Base-by-base conservation (phyloP, 371 early-diverging fungal species). In the Syncephalastrum monosporum region DNA sequence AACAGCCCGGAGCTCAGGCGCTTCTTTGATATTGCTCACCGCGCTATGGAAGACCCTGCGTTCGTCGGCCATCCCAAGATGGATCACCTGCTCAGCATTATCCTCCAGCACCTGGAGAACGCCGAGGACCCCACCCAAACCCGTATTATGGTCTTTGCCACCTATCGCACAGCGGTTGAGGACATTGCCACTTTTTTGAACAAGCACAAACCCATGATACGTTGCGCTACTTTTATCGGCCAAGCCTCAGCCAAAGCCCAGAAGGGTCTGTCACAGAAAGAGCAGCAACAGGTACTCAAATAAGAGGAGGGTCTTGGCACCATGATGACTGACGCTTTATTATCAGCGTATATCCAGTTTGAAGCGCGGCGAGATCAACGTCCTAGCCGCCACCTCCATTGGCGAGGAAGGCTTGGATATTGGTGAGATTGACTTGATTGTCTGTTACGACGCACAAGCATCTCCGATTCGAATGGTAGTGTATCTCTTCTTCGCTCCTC, bases 391-490 rank as follows among this genome's bases (percentile, higher is more conserved):
- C 3, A 96, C 98, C 0, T 91, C 87, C 17, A 95, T 97, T 53
- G 98, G 96, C 45, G 98, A 97, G 75, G 98, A 97, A 77, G 98
- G 98, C 1, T 72, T 97, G 23, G 98, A 97, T 69, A 97, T 97
- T 74, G 98, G 97, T 55, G 96, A 97, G 57, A 91, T 97, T 2
- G 97, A 97, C 63, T 71, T 97, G 29, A 96, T 97, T 61, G 67
- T 96, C 7, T 94, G 95, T 71, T 97, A 85, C 62, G 97, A 97
- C 61, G 79, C 91, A 3, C 93, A 93, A 55, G 79, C 79, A 29
- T 91, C 91, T 3, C 91, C 93, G 3, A 86, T 91, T 58, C 85
- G 92, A 44, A 88, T 94, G 92, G 83, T 81, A 79, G 54, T 10
- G 8, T 10, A 33, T 33, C 8, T 10, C 2, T 5, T 33, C 4